Percentiles rank a stretch among this genome's conserved stretches.
Conservation (phyloP, 352 stramenopile genomes). For the Bremia lactucae region DNA sequence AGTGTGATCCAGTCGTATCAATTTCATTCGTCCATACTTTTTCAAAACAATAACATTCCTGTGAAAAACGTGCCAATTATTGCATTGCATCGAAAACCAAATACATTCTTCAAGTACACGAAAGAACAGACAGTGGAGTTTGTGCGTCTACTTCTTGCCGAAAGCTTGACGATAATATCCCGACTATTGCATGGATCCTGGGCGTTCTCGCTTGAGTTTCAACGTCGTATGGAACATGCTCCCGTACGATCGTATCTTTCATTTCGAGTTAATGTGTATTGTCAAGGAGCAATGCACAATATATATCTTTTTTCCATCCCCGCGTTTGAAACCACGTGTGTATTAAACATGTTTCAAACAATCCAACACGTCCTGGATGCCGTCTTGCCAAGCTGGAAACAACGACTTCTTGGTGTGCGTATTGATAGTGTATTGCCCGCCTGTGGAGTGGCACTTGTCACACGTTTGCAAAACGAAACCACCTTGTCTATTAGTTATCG, state of each 20-base stretch:
- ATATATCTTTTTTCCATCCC: conserved; percentile 36
- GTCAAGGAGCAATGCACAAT: conserved; percentile 20
- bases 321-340: conserved; percentile 22
- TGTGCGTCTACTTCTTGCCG: conserved; percentile 31
- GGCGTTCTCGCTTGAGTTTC: conserved; percentile 40
- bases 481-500: conserved; percentile 18
- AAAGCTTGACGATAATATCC: conserved; percentile 27
- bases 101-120: conserved; percentile 12
- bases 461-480: conserved; percentile 21
- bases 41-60: neutral
- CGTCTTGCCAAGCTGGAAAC: conserved; percentile 30
- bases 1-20: conserved; percentile 18
- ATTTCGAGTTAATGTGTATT: conserved; percentile 34
- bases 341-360: conserved; percentile 20
- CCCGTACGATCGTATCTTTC: conserved; percentile 29
- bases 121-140: conserved; percentile 26
- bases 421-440: conserved; percentile 23
- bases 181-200: conserved; percentile 28
- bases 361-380: conserved; percentile 24
- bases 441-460: conserved; percentile 21
- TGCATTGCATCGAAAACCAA: no score
- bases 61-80: no score
- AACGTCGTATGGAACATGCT: conserved; percentile 16
- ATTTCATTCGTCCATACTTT: conserved; percentile 9
- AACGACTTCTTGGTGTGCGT: conserved; percentile 23